phyloP scores from a whole-genome alignment of 352 stramenopile genomes.

The Phytophthora sansomeana region DNA sequence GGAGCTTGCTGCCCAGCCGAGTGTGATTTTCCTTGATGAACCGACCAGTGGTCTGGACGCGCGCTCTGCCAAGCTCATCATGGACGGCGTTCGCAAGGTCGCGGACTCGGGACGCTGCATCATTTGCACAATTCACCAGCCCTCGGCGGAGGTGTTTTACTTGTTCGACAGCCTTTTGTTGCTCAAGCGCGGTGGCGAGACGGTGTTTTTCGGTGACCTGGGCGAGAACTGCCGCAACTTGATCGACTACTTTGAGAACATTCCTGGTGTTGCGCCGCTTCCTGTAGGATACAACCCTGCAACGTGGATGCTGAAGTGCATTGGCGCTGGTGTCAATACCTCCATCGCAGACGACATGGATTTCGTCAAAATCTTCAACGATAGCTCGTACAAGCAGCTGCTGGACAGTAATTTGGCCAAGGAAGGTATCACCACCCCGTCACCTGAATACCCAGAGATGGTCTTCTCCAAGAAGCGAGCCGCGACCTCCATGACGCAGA shows the following conservation, averaged over 20 bases:
- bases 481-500: constrained; percentile 28
- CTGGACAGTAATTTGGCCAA: not conserved
- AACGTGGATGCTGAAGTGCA: constrained; percentile 85
- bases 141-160: constrained; percentile 37
- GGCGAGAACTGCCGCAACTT: constrained; percentile 28
- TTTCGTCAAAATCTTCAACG: constrained; percentile 34
- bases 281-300: constrained; percentile 54
- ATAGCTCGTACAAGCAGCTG: constrained; percentile 30
- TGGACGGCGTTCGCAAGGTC: constrained; percentile 86
- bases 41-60: constrained; percentile 90
- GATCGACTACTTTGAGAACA: constrained; percentile 53
- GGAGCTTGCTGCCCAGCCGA: constrained; percentile 88
- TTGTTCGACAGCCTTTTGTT: constrained; percentile 85
- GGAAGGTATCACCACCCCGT: constrained; percentile 11
- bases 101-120: constrained; percentile 69
- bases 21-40: constrained; percentile 89
- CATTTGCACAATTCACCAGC: constrained; percentile 63
- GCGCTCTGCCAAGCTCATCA: no score
- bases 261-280: constrained; percentile 30
- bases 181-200: constrained; percentile 66
- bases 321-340: constrained; percentile 42
- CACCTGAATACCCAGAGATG: constrained; percentile 21
- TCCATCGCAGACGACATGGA: constrained; percentile 11
- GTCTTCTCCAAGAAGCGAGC: constrained; percentile 46
- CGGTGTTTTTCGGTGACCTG: constrained; percentile 62